Base-by-base conservation (phyloP, 2,329 filamentous ascomycete genomes). In the Stachybotrys echinatus region DNA sequence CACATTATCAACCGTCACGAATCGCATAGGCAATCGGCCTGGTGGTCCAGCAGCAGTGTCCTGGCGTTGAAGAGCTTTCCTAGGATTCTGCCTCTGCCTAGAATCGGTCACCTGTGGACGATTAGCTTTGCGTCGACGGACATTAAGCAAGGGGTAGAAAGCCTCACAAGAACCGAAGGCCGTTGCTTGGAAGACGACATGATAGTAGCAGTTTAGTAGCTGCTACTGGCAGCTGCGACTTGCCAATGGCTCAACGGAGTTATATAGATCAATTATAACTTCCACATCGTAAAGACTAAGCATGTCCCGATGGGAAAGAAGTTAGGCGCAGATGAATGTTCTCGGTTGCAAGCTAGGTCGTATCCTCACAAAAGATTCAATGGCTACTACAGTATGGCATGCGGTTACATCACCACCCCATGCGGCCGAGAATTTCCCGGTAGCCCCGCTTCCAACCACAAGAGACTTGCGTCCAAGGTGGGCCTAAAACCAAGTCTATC, bases 1-100 rank as follows among this genome's bases (percentile, higher is more conserved):
- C 56, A 97, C 88, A 65, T 92, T 95, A 72, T 99, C 94, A 67
- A 99, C 92, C 1, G 84, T 85, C 65, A 97, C 89, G 67, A 88
- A 88, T 60, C 83, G 88, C 74, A 83, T 92, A 58, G 78, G 75
- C 57, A 65, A 60, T 17, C 65, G 67, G 18, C 60, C 61, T 3
- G 61, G 58, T 10, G 61, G 55, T 2, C 60, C 62, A 34, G 64
- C 51, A 37, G 55, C 56, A 5, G 65, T 65, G 23, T 66, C 65
- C 27, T 66, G 65, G 6, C 68, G 67, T 38, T 65, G 61, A 7
- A 65, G 56, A n/a, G 48, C 39, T 34, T 65, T 60, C 48, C 69
- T 61, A 45, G 62, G 65, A 34, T 61, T 55, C 6, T 61, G 56
- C 27, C 70, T 60, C 48, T 72, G 65, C 50, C 70, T 59, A 48